phyloP scores from a whole-genome alignment of 1,284 basidiomycete species.

The Xerocomus nothofagi region DNA sequence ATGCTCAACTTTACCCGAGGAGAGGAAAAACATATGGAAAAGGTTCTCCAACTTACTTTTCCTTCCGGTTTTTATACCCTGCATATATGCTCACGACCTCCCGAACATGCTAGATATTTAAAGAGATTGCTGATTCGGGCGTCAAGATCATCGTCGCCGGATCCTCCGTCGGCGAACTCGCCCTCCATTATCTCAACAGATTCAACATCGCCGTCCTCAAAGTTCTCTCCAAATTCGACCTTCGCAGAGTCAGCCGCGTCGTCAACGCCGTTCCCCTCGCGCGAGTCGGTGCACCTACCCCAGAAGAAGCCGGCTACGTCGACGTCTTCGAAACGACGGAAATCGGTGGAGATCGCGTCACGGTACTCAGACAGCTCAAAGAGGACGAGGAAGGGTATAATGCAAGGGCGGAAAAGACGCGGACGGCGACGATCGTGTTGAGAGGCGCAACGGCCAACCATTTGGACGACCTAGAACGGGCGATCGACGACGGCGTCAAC shows the following conservation, averaged over 20 bases:
- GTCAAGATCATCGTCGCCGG: constrained; percentile 95
- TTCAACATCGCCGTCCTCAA: constrained; percentile 94
- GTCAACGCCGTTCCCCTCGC: constrained; percentile 96
- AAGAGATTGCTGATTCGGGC: constrained; percentile 96
- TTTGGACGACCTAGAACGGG: constrained; percentile 94
- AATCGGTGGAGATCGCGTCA: constrained; percentile 97
- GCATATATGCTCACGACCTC: not conserved
- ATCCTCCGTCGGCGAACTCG: constrained; percentile 91
- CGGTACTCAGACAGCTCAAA: constrained; percentile 88
- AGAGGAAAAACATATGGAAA: constrained; percentile 95
- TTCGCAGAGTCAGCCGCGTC: constrained; percentile 91
- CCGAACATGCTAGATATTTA: constrained; percentile 71
- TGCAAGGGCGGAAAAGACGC: constrained; percentile 61
- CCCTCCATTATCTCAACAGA: constrained; percentile 96
- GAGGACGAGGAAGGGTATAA: constrained; percentile 61
- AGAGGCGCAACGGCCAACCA: constrained; percentile 96
- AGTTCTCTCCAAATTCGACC: constrained; percentile 97
- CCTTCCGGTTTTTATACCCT: not conserved
- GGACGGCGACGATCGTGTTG: constrained; percentile 92
- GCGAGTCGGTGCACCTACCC: constrained; percentile 91
- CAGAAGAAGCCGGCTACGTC: constrained; percentile 94
- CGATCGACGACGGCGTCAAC: constrained; percentile 96
- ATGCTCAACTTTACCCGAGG: constrained; percentile 95
- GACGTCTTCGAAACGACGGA: constrained; percentile 96
- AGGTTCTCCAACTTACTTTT: constrained; percentile 49